Evolutionary conservation across 495 filamentous ascomycete genomes (phyloP).

Genomic region (Xylaria castorea): DNA sequence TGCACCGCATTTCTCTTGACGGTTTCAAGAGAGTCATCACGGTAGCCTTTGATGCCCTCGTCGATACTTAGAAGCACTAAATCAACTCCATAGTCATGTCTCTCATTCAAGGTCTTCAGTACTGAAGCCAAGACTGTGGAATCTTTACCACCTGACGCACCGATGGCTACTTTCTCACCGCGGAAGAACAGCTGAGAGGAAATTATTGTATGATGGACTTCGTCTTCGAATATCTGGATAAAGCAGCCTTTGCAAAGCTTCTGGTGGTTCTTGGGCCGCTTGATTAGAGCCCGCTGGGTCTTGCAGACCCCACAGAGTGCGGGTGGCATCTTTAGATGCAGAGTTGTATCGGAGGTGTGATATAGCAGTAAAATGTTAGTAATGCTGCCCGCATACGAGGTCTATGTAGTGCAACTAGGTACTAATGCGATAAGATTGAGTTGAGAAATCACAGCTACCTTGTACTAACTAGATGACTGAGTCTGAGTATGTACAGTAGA

Average conservation of each 20-base stretch:
- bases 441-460: too few species aligned
- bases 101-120: slow-evolving; percentile 90
- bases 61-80: slow-evolving; percentile 90
- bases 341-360: slow-evolving; percentile 3
- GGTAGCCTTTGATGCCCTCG: slow-evolving; percentile 95
- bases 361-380: neutral
- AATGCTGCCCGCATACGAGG: neutral
- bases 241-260: slow-evolving; percentile 93
- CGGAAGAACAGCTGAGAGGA: slow-evolving; percentile 76
- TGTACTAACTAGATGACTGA: neutral
- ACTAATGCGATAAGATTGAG: too few species aligned
- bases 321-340: slow-evolving; percentile 52
- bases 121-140: slow-evolving; percentile 95
- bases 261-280: slow-evolving; percentile 90
- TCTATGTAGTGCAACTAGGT: neutral
- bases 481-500: neutral
- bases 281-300: slow-evolving; percentile 79
- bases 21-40: slow-evolving; percentile 93
- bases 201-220: slow-evolving; percentile 92
- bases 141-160: slow-evolving; percentile 96
- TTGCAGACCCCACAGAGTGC: slow-evolving; percentile 76
- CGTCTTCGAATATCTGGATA: slow-evolving; percentile 83
- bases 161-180: slow-evolving; percentile 91
- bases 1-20: slow-evolving; percentile 92
- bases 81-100: slow-evolving; percentile 84